Conservation (phyloP, 768 basidiomycete genomes). For the Boletus reticulatus region DNA sequence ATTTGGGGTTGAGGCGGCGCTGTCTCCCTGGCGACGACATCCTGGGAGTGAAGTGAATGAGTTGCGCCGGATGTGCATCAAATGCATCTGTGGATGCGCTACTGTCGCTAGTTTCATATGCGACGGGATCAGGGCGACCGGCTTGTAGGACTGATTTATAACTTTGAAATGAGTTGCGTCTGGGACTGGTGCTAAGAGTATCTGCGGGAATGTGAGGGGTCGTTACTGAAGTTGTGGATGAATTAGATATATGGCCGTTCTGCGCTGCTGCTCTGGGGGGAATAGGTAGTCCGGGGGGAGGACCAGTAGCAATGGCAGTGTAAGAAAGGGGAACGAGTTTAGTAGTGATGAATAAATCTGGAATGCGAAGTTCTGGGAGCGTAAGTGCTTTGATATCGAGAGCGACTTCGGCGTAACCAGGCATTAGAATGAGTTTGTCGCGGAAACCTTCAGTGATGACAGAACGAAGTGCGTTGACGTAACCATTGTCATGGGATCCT, state of each 20-base stretch:
- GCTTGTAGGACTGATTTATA: conserved; percentile 43
- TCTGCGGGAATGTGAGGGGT: conserved; percentile 7
- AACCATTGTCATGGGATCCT: conserved; percentile 78
- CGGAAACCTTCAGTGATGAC: conserved; percentile 63
- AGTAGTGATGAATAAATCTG: conserved; percentile 58
- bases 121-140: conserved; percentile 27
- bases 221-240: conserved; percentile 4
- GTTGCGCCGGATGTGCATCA: conserved; percentile 29
- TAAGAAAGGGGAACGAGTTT: conserved; percentile 42
- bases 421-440: conserved; percentile 63
- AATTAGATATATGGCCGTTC: conserved; percentile 11
- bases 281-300: conserved; percentile 26
- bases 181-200: conserved; percentile 10
- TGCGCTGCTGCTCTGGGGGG: conserved; percentile 12
- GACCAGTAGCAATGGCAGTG: conserved; percentile 21
- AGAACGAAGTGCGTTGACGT: conserved; percentile 58
- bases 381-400: conserved; percentile 54
- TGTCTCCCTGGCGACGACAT: conserved; percentile 34
- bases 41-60: conserved; percentile 25
- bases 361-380: conserved; percentile 52
- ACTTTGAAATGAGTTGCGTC: conserved; percentile 28
- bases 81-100: conserved; percentile 46
- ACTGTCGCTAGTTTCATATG: conserved; percentile 44
- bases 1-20: conserved; percentile 49
- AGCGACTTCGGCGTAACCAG: conserved; percentile 61